A percentile compares a stretch with the other conserved stretches of the same genome.
phyloP scores from a whole-genome alignment of 2,329 filamentous ascomycete species.

The Colletotrichum australisinense region DNA sequence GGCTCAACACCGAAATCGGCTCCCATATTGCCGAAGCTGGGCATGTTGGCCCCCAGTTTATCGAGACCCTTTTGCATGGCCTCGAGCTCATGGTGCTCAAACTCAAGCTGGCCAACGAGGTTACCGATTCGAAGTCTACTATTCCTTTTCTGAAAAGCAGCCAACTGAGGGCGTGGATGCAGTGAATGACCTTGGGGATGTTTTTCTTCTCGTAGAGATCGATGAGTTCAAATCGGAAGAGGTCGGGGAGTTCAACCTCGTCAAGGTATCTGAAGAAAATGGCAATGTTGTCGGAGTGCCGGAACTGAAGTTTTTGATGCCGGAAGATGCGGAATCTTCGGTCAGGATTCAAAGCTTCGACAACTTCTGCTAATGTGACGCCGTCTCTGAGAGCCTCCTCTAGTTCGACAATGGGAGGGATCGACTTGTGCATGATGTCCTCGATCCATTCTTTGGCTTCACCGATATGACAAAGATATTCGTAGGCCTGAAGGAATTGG shows the following conservation, averaged over 20 bases:
- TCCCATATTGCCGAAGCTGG: constrained; percentile 97
- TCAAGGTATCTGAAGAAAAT: constrained; percentile 95
- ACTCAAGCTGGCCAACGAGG: constrained; percentile 93
- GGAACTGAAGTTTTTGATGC: constrained; percentile 86
- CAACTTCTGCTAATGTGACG: constrained; percentile 93
- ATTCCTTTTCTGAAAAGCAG: constrained; percentile 95
- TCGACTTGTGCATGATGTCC: constrained; percentile 82
- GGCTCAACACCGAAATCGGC: constrained; percentile 93
- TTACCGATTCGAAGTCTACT: constrained; percentile 97
- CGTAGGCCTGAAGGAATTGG: constrained; percentile 95
- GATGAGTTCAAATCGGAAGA: constrained; percentile 97
- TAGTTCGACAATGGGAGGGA: constrained; percentile 92
- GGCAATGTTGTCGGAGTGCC: constrained; percentile 98
- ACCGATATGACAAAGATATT: constrained; percentile 98
- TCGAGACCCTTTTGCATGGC: constrained; percentile 97
- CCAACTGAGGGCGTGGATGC: constrained; percentile 97
- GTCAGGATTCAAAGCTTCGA: constrained; percentile 86
- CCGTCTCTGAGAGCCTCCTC: constrained; percentile 94
- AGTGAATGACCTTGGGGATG: constrained; percentile 98
- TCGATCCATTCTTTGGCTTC: constrained; percentile 99
- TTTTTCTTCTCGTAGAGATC: constrained; percentile 99
- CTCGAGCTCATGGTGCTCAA: constrained; percentile 97
- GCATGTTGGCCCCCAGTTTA: constrained; percentile 94
- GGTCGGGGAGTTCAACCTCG: constrained; percentile 90
- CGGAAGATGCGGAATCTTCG: constrained; percentile 85